A percentile compares a stretch with the other conserved stretches of the same genome.
These are phyloP conservation scores for Bipolaris zeicola DNA, from an alignment of 2,329 filamentous ascomycete genomes.

Conservation along the genomic window DNA sequence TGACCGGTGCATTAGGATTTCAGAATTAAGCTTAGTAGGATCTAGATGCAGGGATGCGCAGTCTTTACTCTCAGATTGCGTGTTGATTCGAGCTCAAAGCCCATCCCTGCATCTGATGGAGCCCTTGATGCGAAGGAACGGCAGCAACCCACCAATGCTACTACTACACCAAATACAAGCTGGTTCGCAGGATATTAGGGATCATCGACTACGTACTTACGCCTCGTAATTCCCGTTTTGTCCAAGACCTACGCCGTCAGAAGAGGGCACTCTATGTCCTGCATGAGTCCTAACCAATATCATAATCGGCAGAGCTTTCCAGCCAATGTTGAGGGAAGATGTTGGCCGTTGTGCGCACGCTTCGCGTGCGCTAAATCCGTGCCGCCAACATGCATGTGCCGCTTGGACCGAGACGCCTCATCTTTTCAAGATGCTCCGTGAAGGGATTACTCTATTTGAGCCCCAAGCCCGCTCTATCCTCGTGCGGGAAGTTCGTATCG, in stretches of 20 bases:
- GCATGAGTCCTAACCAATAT: not conserved
- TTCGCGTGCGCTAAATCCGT: not conserved
- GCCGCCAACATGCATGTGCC: not conserved
- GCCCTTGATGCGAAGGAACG: not conserved
- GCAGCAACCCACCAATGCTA: not conserved
- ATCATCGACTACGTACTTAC: not conserved
- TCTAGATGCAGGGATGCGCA: constrained; percentile 4
- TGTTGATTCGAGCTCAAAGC: not conserved
- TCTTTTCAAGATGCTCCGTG: not conserved
- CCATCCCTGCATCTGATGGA: not conserved
- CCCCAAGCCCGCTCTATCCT: not conserved
- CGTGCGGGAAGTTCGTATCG: not conserved
- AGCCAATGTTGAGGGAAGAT: not conserved
- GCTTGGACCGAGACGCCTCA: not conserved
- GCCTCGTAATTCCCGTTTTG: not conserved
- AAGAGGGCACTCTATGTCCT: not conserved
- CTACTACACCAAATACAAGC: not conserved
- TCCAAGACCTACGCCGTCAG: not conserved
- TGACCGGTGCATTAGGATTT: not conserved
- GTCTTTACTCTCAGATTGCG: not conserved
- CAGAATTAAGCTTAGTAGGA: not conserved
- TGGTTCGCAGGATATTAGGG: not conserved
- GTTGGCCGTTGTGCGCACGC: not conserved
- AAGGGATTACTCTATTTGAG: constrained; percentile 2
- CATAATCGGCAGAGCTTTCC: not conserved